Conservation (phyloP, 345 rosid genomes). For the Heritiera fomes region DNA sequence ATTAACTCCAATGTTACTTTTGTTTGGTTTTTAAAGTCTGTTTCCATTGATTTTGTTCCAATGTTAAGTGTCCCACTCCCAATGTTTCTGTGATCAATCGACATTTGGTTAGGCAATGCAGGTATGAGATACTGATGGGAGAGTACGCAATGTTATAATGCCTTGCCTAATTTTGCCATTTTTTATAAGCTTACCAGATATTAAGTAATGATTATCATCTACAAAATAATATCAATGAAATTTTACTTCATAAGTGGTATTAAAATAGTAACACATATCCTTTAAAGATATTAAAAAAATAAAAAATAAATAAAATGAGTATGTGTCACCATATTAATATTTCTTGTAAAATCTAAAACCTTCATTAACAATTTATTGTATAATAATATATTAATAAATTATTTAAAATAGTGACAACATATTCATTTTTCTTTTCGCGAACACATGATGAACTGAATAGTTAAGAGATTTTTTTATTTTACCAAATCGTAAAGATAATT, state of each 20-base stretch:
- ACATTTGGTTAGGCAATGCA: slow-evolving; percentile 27
- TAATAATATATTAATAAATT: too few species aligned
- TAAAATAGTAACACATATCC: too few species aligned
- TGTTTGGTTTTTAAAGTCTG: not conserved
- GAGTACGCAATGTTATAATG: slow-evolving; percentile 9
- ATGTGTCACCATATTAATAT: too few species aligned
- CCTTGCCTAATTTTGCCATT: slow-evolving; percentile 18
- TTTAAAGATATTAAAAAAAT: too few species aligned
- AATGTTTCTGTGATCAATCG: not conserved
- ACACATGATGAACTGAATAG: not conserved
- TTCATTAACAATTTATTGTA: too few species aligned
- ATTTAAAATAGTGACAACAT: not conserved
- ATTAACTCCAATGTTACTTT: not conserved
- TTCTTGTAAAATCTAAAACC: too few species aligned
- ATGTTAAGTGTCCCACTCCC: not conserved
- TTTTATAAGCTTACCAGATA: not conserved
- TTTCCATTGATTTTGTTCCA: not conserved
- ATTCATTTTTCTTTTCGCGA: not conserved
- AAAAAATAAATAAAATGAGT: too few species aligned
- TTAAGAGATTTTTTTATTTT: not conserved
- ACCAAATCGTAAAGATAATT: not conserved
- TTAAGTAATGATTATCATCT: too few species aligned
- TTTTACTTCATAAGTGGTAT: too few species aligned
- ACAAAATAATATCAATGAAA: too few species aligned
- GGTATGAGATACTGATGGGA: slow-evolving; percentile 30